Conservation (phyloP, 1,284 basidiomycete species). For the Naganishia cerealis region DNA sequence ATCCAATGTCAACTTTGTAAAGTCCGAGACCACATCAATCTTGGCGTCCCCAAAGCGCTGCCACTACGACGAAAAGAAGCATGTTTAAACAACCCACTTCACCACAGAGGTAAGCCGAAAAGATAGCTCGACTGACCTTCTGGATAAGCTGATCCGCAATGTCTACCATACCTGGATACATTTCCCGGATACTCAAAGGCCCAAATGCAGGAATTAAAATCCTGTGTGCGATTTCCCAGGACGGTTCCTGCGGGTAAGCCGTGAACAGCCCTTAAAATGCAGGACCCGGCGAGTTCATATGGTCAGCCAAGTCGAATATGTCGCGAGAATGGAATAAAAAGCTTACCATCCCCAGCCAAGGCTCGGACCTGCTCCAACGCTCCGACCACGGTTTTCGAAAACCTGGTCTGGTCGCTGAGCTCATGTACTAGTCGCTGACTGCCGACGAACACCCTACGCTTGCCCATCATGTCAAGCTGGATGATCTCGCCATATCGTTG, state of each 20-base stretch:
- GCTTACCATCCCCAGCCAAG: conserved; percentile 58
- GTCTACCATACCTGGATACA: conserved; percentile 60
- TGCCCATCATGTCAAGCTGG: conserved; percentile 55
- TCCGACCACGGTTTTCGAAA: conserved; percentile 55
- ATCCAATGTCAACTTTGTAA: conserved; percentile 59
- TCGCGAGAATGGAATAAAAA: conserved; percentile 52
- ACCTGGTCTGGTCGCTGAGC: conserved; percentile 57
- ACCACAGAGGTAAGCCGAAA: too few species aligned
- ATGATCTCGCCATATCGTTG: conserved; percentile 60
- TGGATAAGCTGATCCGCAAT: conserved; percentile 58
- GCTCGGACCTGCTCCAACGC: conserved; percentile 55
- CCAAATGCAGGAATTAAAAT: conserved; percentile 62
- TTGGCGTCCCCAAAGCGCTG: conserved; percentile 29
- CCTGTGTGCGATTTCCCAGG: conserved; percentile 58
- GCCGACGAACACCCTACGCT: conserved; percentile 48
- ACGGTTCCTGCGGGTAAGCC: conserved; percentile 57
- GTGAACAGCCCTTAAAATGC: conserved; percentile 41
- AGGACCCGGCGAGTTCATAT: background rate
- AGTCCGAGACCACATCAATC: conserved; percentile 59
- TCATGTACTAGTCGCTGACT: conserved; percentile 57
- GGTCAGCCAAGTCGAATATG: background rate
- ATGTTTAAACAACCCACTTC: background rate
- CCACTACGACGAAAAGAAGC: conserved; percentile 11
- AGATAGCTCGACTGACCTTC: conserved; percentile 50
- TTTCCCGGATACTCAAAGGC: conserved; percentile 56